Conservation (phyloP, 495 filamentous ascomycete genomes). For the Penicillium manginii region DNA sequence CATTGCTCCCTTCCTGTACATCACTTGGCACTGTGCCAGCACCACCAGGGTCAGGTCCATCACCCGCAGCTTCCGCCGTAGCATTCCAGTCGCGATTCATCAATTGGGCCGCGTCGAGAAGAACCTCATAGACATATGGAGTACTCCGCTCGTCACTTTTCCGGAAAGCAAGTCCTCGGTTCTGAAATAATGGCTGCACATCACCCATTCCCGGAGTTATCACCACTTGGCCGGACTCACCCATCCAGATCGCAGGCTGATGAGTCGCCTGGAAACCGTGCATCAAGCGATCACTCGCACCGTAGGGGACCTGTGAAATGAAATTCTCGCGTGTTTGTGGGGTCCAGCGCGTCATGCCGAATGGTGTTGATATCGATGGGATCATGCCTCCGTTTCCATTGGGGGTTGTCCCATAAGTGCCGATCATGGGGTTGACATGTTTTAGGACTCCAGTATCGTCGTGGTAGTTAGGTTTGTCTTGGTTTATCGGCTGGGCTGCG, state of each 20-base stretch:
- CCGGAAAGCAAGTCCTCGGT: conserved; percentile 27
- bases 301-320: conserved; percentile 33
- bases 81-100: conserved; percentile 30
- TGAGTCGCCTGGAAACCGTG: conserved; percentile 36
- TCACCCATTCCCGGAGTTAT: conserved; percentile 27
- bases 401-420: conserved; percentile 25
- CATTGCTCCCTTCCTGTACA: conserved; percentile 33
- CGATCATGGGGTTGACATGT: conserved; percentile 30
- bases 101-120: conserved; percentile 26
- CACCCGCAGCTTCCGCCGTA: conserved; percentile 28
- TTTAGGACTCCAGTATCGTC: conserved; percentile 20
- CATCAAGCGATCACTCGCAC: conserved; percentile 26
- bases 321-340: conserved; percentile 36
- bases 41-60: conserved; percentile 30
- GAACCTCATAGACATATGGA: conserved; percentile 31
- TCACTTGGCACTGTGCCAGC: conserved; percentile 23
- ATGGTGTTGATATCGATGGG: conserved; percentile 30
- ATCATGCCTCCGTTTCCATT: conserved; percentile 35
- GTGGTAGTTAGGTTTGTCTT: conserved; percentile 15
- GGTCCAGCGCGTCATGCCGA: conserved; percentile 36
- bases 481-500: conserved; percentile 8
- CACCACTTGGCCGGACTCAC: conserved; percentile 30
- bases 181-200: conserved; percentile 30
- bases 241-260: conserved; percentile 38
- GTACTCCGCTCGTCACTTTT: conserved; percentile 29